Evolutionary conservation across 1,284 basidiomycete genomes (phyloP), one percentile per base, ranked within the genome.

Genomic region (Cutaneotrichosporon sp.): DNA sequence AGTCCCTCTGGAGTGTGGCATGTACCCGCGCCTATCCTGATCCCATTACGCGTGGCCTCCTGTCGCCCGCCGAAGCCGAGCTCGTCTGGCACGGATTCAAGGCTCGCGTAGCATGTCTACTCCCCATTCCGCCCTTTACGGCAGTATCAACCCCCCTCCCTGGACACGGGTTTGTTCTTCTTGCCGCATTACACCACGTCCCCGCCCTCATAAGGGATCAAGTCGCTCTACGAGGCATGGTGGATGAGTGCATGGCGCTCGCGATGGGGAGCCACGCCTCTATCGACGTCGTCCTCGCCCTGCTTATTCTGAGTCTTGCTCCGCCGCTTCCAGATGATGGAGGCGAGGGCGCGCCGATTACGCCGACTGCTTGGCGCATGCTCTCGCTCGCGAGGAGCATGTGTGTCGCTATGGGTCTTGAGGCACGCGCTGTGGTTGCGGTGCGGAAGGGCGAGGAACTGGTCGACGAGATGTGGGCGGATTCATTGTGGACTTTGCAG

Each of bases 31-130:
- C 63, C 21, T 76, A 66, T 51, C 73, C 73, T 6, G 56, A 68
- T 52, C 69, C 69, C 5, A 52, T 72, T 1, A 26, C 58, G 7
- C 56, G 68, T 2, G 70, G 71, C 2, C 18, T 71, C 9, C 58
- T 72, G 9, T 46, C 65, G 6, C n/a, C 31, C 1, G 60, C 64
- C 8, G 67, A 72, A 47, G 69, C 71, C 42, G 71, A 76, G 46
- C 64, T 71, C 38, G 70, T 67, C 0, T 76, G 73, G 64, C 74
- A 74, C 52, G 52, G 38, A 16, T 68, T 68, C 67, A 76, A 76
- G 63, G 71, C 74, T 34, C 70, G 70, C 26, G 72, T 73, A 63
- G 65, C 70, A 3, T 50, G 56, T 0, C 55, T 72, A 46, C 62
- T 72, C 30, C 74, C 74, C 22, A 63, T 76, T 18, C 67, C 69